Conservation (phyloP, 208 protist genomes). For the Acanthamoeba royreba region DNA sequence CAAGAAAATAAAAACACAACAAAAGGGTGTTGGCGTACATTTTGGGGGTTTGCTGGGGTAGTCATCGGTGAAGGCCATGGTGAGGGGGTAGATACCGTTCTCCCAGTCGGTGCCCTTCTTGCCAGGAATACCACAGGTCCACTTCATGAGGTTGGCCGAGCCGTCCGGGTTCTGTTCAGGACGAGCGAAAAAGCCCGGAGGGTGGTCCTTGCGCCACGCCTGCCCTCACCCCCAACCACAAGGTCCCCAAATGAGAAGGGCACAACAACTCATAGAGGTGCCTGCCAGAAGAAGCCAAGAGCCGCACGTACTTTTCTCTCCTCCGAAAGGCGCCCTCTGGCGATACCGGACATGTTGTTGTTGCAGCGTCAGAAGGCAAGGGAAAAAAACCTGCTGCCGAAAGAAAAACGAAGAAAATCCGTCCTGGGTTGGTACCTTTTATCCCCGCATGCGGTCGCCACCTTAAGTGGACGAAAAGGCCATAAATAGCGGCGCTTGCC, state of each 20-base stretch:
- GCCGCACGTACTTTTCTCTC: neutral
- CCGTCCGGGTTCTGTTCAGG: constrained; percentile 71
- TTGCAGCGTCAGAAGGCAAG: too few relatives aligned
- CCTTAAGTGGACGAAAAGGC: too few relatives aligned
- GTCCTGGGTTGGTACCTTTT: too few relatives aligned
- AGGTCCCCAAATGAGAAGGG: neutral
- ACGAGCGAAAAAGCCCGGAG: constrained; percentile 75
- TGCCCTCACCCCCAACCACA: neutral
- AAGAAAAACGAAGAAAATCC: too few relatives aligned
- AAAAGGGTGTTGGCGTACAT: constrained; percentile 76
- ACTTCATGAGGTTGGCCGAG: constrained; percentile 91
- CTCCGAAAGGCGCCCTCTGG: neutral
- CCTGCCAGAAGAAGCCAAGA: neutral
- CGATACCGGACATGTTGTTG: neutral
- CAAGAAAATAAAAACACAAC: constrained; percentile 18
- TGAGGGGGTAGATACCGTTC: constrained; percentile 92
- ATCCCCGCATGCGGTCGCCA: too few relatives aligned
- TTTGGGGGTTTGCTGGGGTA: constrained; percentile 98
- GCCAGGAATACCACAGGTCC: constrained; percentile 97
- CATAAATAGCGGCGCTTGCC: too few relatives aligned
- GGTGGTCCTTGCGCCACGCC: constrained; percentile 76
- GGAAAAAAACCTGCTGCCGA: too few relatives aligned
- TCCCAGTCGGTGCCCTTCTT: constrained; percentile 92
- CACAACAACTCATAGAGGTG: neutral
- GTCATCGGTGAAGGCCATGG: constrained; percentile 95